Percentiles rank a stretch among this genome's conserved stretches.
These are phyloP conservation scores for Ricinus communis DNA, from an alignment of 345 rosid genomes.

Conservation along the genomic window DNA sequence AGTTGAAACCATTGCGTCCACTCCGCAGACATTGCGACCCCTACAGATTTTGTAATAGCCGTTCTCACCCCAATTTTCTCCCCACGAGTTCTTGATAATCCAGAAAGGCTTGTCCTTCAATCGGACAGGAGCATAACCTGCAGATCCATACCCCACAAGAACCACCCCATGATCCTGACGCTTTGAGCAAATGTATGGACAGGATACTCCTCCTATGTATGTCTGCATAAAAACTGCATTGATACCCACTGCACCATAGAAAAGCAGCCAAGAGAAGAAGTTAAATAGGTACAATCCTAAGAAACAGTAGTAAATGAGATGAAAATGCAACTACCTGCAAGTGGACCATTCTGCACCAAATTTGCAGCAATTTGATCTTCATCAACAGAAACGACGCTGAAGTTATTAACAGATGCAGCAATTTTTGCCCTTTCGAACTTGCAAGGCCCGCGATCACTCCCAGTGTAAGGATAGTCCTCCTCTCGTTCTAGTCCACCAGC, in stretches of 20 bases:
- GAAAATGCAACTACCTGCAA: conserved; percentile 46
- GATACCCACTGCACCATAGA: conserved; percentile 61
- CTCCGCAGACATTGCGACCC: conserved; percentile 83
- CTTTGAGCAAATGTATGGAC: conserved; percentile 83
- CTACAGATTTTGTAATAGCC: conserved; percentile 85
- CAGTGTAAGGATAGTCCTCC: conserved; percentile 85
- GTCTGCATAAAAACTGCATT: conserved; percentile 93
- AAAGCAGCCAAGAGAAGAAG: conserved; percentile 1
- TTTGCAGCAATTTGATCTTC: conserved; percentile 95
- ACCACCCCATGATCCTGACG: conserved; percentile 83
- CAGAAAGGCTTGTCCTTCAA: conserved; percentile 87
- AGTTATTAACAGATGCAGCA: conserved; percentile 78
- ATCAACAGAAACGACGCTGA: conserved; percentile 75
- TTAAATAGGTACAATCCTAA: background rate
- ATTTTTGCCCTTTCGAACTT: conserved; percentile 77
- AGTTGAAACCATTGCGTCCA: conserved; percentile 85
- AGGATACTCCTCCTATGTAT: conserved; percentile 82
- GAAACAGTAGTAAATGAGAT: background rate
- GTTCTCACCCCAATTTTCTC: conserved; percentile 81
- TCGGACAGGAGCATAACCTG: conserved; percentile 76
- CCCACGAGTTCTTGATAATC: conserved; percentile 95
- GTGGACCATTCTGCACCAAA: conserved; percentile 83
- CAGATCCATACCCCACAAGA: conserved; percentile 79
- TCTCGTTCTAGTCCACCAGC: conserved; percentile 85
- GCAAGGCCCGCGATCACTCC: conserved; percentile 60